Evolutionary conservation across 441 rosid genomes (phyloP), one percentile per base, ranked within the genome.

Genomic region (Pelargonium fulgidum): DNA sequence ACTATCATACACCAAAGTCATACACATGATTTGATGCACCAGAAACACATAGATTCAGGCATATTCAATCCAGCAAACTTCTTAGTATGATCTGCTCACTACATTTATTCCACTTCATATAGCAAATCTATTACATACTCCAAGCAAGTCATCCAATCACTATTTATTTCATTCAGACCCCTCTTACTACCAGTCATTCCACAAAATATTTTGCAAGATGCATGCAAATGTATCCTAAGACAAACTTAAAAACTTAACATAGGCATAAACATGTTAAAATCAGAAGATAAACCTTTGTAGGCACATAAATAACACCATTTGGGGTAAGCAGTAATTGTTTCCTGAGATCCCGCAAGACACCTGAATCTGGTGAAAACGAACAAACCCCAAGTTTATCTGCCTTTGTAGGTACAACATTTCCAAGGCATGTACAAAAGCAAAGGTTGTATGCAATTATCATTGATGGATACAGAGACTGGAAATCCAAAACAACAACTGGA

Each of bases 401-500:
- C 82, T 84, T 84, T 62, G 87, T 79, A 80, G 84, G 84, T 64
- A 78, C 77, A 76, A 86, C 82, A 82, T 86, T 92, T 67, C 99
- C 99, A 12, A 95, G 95, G 81, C 97, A 92, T 5, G 99, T 95
- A 70, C 88, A 85, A 80, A 85, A 95, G 84, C 99, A 95, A 75
- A 95, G 94, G 74, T 95, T 92, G 81, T 95, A 92, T 71, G 93
- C 98, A 68, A 95, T 95, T 77, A 95, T 86, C 96, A 95, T 90
- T 45, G 99, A 95, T 72, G 99, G 99, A 84, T 95, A 92, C 68
- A 95, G 97, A 75, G 99, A 92, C 76, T 95, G 99, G 78, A 95
- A 95, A 79, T 95, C 99, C 89, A 92, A 84, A 81, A 95, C 97
- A 68, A 95, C 82, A 70, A 95, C 95, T 68, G 99, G 99, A 76